These are phyloP conservation scores for Seminavis robusta DNA, from an alignment of 108 stramenopile species.

Conservation along the genomic window DNA sequence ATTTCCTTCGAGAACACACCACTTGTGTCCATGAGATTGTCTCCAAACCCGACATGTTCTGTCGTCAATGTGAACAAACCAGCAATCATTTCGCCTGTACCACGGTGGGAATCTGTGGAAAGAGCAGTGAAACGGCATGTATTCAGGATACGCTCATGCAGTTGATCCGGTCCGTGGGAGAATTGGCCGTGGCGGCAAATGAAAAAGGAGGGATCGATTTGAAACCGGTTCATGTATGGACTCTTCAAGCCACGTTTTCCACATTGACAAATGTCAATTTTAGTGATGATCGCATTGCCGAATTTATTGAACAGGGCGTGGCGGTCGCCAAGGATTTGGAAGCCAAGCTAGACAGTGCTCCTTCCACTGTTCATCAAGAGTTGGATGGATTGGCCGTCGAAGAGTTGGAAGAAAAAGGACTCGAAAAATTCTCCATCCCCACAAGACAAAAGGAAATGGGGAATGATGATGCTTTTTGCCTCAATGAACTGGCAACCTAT, in stretches of 20 bases:
- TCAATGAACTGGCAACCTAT: conserved; percentile 71
- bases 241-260: conserved; percentile 56
- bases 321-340: conserved; percentile 37
- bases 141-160: conserved; percentile 69
- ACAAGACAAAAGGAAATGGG: conserved; percentile 44
- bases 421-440: conserved; percentile 40
- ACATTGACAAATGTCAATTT: conserved; percentile 89
- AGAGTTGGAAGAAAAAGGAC: conserved; percentile 58
- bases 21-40: neutral
- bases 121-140: conserved; percentile 52
- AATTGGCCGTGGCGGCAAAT: conserved; percentile 54
- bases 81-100: conserved; percentile 67
- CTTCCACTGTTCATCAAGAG: conserved; percentile 35
- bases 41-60: conserved; percentile 59
- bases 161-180: conserved; percentile 41
- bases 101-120: conserved; percentile 70
- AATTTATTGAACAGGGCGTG: conserved; percentile 57
- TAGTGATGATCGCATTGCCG: conserved; percentile 54
- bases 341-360: conserved; percentile 28
- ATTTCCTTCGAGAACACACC: neutral
- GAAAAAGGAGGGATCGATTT: conserved; percentile 27
- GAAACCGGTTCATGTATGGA: conserved; percentile 60
- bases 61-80: conserved; percentile 84
- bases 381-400: conserved; percentile 18
- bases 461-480: conserved; percentile 61